Evolutionary conservation across 257 asterid species (phyloP), one percentile per base, ranked within the genome.

Genomic region (Anisodus tanguticus): DNA sequence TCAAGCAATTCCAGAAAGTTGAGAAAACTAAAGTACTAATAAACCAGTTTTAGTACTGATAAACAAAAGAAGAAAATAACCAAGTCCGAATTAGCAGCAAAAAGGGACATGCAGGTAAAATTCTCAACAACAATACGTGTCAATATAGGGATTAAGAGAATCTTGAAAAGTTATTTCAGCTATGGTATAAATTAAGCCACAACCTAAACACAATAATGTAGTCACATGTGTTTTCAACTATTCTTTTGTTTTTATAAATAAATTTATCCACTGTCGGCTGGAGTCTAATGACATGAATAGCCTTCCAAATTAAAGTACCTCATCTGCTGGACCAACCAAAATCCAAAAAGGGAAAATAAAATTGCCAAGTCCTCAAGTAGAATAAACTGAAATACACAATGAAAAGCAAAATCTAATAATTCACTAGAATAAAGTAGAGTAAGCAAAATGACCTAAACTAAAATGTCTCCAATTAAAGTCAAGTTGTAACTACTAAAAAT

Each of bases 301-400:
- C 16, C 57, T 70, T 70, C 37, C 79, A 43, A 69, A 70, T 76
- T 76, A 51, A 76, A 51, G 45, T 51, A 19, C 15, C 59, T 72
- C 39, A 47, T 19, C 43, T 19, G 60, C 80, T 72, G 41, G 41
- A 47, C 81, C 81, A 74, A 74, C 62, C 81, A 74, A 74, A 74
- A 12, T 74, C 63, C 7, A 26, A 12, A 76, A 76, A 12, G 22
- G 45, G 60, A 49, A 74, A 74, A 22, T 5, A 74, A 74, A 49
- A 11, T 16, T 19, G 12, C 80, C 43, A 26, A 62, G 69, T 19
- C 16, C 39, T 19, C 39, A 1, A 62, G 45, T 41, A 41, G 15
- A 31, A 64, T 64, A 10, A 49, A 74, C 5, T 74, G n/a, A 71
- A 68, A 37, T 68, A 68, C 26, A 37, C 54, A 69, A 15, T 16